phyloP scores from a whole-genome alignment of 1,284 basidiomycete genomes.

The Singerocomus inundabilis region DNA sequence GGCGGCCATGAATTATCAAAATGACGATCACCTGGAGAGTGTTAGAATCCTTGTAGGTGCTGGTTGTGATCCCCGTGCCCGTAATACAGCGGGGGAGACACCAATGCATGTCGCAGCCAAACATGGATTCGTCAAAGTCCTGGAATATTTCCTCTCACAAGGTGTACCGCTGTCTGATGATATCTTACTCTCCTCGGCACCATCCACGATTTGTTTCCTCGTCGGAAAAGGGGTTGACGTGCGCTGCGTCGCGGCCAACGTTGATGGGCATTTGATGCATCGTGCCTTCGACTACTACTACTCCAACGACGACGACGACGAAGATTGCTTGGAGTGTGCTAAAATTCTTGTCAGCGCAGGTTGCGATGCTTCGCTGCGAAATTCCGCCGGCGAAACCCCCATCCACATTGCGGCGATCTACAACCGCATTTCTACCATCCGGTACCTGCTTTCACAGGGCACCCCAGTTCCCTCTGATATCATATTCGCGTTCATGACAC shows the following conservation, averaged over 20 bases:
- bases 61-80: not conserved
- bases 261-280: too few relatives aligned
- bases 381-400: not conserved
- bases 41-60: too few relatives aligned
- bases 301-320: too few relatives aligned
- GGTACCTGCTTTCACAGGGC: not conserved
- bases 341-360: not conserved
- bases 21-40: not conserved
- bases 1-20: accelerated
- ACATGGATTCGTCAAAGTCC: not conserved
- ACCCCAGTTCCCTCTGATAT: not conserved
- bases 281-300: too few relatives aligned
- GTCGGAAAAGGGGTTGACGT: not conserved
- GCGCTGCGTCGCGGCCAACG: not conserved
- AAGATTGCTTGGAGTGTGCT: not conserved
- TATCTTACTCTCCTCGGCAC: not conserved
- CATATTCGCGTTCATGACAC: not conserved
- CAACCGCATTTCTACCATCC: not conserved
- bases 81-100: not conserved
- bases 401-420: not conserved
- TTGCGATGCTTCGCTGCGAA: too few relatives aligned
- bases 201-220: not conserved
- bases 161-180: not conserved
- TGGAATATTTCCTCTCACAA: not conserved
- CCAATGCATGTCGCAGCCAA: not conserved